These are phyloP conservation scores for Aspergillus nidulans DNA, from an alignment of 495 filamentous ascomycete species.

Conservation along the genomic window DNA sequence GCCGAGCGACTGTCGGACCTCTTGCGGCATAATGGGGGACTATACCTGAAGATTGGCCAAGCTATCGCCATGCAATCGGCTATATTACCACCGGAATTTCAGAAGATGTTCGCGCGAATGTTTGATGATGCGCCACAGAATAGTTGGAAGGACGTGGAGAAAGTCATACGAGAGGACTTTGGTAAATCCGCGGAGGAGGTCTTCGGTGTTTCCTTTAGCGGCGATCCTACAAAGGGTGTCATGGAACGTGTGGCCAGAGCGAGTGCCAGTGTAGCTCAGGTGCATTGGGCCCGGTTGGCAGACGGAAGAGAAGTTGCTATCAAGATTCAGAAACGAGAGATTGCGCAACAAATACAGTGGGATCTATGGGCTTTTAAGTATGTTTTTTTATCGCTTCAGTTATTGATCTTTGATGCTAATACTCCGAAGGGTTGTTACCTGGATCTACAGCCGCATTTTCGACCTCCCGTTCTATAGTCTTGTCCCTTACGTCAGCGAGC, in stretches of 20 bases:
- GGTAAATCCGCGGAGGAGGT: slow-evolving; percentile 77
- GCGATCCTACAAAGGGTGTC: slow-evolving; percentile 62
- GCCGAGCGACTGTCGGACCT: slow-evolving; percentile 77
- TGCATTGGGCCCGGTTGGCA: slow-evolving; percentile 82
- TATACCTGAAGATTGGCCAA: slow-evolving; percentile 98
- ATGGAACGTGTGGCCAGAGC: slow-evolving; percentile 88
- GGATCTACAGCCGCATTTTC: slow-evolving; percentile 74
- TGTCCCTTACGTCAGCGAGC: slow-evolving; percentile 84
- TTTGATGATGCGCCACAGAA: slow-evolving; percentile 98
- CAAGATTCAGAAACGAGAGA: slow-evolving; percentile 96
- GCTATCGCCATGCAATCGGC: slow-evolving; percentile 98
- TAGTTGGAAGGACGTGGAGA: slow-evolving; percentile 81
- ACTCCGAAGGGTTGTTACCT: slow-evolving; percentile 59
- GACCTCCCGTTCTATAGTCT: slow-evolving; percentile 84
- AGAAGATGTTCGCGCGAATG: slow-evolving; percentile 91
- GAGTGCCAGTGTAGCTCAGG: slow-evolving; percentile 89
- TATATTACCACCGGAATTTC: slow-evolving; percentile 86
- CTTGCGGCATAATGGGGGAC: slow-evolving; percentile 77
- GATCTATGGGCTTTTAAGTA: slow-evolving; percentile 94
- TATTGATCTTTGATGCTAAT: not conserved
- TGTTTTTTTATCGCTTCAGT: slow-evolving; percentile 22
- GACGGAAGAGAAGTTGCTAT: slow-evolving; percentile 89
- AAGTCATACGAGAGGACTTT: slow-evolving; percentile 85
- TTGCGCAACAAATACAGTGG: slow-evolving; percentile 81
- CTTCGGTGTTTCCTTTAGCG: slow-evolving; percentile 77